A percentile compares a stretch with the other conserved stretches of the same genome.
Evolutionary conservation across 2,329 filamentous ascomycete species (phyloP).

Genomic region (Calycina herbarum): DNA sequence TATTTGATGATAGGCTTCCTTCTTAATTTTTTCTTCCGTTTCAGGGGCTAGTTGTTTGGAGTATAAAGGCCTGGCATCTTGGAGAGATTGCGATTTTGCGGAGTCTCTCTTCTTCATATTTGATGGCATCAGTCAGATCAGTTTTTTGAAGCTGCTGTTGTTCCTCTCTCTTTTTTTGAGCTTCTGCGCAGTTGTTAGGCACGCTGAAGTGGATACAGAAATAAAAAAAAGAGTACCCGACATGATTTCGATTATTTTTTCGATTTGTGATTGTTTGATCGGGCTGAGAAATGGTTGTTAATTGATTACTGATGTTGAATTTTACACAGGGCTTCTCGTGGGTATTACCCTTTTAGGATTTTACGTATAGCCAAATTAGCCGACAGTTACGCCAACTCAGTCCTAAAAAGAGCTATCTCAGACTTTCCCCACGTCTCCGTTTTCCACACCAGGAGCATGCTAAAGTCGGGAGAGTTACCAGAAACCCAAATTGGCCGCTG

Average conservation of each 20-base stretch:
- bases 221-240: constrained; percentile 10
- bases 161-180: constrained; percentile 5
- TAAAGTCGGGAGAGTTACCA: too few species aligned
- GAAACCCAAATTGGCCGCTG: too few species aligned
- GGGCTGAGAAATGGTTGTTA: too few species aligned
- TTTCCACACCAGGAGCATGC: too few species aligned
- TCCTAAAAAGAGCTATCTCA: too few species aligned
- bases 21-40: constrained; percentile 3
- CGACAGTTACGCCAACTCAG: too few species aligned
- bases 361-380: too few species aligned
- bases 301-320: too few species aligned
- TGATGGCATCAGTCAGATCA: not conserved
- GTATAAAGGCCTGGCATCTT: constrained; percentile 31
- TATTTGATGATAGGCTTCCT: constrained; percentile 28
- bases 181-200: constrained; percentile 14
- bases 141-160: constrained; percentile 7
- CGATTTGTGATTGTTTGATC: not conserved
- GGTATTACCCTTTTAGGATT: not conserved
- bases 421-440: too few species aligned
- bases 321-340: not conserved
- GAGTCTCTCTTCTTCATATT: constrained; percentile 6
- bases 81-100: constrained; percentile 15
- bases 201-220: constrained; percentile 13
- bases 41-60: constrained; percentile 31
- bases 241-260: not conserved